phyloP scores from a whole-genome alignment of 148 eudicot genomes.

The Cornus kousa region DNA sequence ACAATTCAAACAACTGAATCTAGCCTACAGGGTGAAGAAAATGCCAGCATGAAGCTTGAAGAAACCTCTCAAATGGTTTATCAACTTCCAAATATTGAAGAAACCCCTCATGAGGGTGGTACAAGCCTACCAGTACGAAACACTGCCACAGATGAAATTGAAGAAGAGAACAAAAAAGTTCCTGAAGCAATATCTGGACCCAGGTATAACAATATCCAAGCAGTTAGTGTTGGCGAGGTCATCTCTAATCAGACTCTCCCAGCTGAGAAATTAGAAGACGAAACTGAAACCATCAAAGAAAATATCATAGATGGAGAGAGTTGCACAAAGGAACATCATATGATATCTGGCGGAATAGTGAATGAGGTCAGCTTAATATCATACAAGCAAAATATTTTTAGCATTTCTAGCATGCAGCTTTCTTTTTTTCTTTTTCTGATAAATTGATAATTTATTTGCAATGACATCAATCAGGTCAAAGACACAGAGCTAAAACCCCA shows the following conservation, averaged over 20 bases:
- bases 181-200: conserved; percentile 1
- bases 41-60: conserved; percentile 1
- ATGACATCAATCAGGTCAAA: not conserved
- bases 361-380: conserved; percentile 14
- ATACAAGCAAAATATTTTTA: too few species aligned
- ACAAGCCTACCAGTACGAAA: not conserved
- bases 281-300: conserved; percentile 1
- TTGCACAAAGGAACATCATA: not conserved
- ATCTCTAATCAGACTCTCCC: not conserved
- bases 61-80: not conserved
- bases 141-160: not conserved
- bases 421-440: not conserved
- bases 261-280: conserved; percentile 5
- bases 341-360: not conserved
- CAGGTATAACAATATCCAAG: not conserved
- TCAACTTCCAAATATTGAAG: conserved; percentile 1
- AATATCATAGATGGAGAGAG: not conserved
- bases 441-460: not conserved
- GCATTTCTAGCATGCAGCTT: not conserved
- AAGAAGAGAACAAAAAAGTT: conserved; percentile 9
- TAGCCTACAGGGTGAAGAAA: not conserved
- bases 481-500: not conserved
- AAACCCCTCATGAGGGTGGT: not conserved
- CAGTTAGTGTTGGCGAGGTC: not conserved
- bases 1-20: not conserved